A percentile compares a stretch with the other conserved stretches of the same genome.
Conservation (phyloP, 495 filamentous ascomycete genomes). For the Copromyces sp. region DNA sequence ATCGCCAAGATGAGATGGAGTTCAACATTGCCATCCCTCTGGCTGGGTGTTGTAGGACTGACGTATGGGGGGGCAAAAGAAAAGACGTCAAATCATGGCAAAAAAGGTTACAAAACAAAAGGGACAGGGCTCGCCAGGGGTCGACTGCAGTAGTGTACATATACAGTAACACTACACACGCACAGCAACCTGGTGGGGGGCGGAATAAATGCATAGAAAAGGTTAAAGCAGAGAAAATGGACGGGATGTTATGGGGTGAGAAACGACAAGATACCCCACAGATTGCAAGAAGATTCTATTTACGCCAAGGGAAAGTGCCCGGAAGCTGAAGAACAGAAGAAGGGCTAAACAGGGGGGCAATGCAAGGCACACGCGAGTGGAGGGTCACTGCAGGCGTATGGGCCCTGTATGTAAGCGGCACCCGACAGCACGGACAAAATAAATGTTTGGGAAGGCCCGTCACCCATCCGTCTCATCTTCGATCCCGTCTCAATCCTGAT, state of each 20-base stretch:
- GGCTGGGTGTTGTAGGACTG: neutral
- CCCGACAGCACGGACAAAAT: neutral
- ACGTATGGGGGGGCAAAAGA: neutral
- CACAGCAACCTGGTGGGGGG: neutral
- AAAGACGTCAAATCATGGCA: neutral
- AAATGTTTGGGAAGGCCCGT: neutral
- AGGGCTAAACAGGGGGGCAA: neutral
- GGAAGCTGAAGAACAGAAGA: neutral
- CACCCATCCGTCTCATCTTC: too few species aligned
- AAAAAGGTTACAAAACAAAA: neutral
- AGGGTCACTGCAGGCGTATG: neutral
- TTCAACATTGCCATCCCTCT: neutral
- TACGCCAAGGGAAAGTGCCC: neutral
- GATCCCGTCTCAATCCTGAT: neutral
- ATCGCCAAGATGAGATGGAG: neutral
- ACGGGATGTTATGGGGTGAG: neutral
- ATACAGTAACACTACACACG: neutral
- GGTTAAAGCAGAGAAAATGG: neutral
- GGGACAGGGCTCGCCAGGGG: too few species aligned
- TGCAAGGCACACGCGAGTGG: neutral
- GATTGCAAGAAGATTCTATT: neutral
- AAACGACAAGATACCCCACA: neutral
- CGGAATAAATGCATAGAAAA: neutral
- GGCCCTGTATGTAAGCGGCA: neutral
- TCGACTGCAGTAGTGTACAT: too few species aligned